These are phyloP conservation scores for Phytopythium helicoides DNA, from an alignment of 352 stramenopile species.

Conservation along the genomic window DNA sequence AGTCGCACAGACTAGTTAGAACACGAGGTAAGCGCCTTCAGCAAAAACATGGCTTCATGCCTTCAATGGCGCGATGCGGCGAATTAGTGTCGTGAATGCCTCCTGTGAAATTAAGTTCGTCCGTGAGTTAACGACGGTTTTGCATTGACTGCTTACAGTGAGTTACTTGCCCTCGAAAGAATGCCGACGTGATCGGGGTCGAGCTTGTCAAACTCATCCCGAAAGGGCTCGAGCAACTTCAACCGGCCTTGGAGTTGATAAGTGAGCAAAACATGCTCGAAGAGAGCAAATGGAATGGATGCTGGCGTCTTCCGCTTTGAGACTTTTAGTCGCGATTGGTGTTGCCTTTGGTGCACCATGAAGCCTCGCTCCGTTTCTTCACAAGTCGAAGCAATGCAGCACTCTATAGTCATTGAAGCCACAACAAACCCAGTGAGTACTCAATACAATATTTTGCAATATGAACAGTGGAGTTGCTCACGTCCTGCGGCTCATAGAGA, in stretches of 20 bases:
- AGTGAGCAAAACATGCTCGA: slow-evolving; percentile 71
- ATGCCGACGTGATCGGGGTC: slow-evolving; percentile 61
- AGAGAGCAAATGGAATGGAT: slow-evolving; percentile 46
- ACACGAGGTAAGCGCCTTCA: neutral
- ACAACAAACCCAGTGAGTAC: slow-evolving; percentile 1
- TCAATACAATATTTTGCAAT: too few species aligned
- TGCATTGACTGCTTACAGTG: neutral
- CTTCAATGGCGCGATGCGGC: slow-evolving; percentile 36
- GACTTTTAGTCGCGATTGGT: slow-evolving; percentile 9
- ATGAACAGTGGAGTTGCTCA: slow-evolving; percentile 28
- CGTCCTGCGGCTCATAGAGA: slow-evolving; percentile 72
- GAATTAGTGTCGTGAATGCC: slow-evolving; percentile 30
- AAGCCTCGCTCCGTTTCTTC: slow-evolving; percentile 37
- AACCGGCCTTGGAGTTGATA: slow-evolving; percentile 68
- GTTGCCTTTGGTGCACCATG: slow-evolving; percentile 8
- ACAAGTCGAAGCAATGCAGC: slow-evolving; percentile 42
- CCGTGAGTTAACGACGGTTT: too few species aligned
- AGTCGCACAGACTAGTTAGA: neutral
- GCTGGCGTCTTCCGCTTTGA: slow-evolving; percentile 10
- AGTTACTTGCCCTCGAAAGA: slow-evolving; percentile 31
- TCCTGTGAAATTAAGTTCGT: slow-evolving; percentile 19
- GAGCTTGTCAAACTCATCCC: slow-evolving; percentile 36
- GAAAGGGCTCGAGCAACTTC: slow-evolving; percentile 62
- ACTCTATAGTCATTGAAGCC: slow-evolving; percentile 22
- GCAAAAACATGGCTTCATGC: slow-evolving; percentile 7